phyloP scores from a whole-genome alignment of 305 asterid species.

The Fraxinus baroniana region DNA sequence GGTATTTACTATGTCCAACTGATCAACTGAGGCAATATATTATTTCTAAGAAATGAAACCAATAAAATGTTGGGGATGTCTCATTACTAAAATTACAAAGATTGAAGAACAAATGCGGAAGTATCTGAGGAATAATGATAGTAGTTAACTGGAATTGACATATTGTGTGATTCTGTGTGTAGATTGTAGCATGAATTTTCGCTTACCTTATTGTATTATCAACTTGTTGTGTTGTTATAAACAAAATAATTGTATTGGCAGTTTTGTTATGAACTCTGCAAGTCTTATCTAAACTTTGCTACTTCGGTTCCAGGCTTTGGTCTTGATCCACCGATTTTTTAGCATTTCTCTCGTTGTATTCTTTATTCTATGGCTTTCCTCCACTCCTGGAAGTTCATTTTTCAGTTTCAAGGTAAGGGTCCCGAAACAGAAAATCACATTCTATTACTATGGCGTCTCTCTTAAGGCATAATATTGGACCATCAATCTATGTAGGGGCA shows the following conservation, averaged over 20 bases:
- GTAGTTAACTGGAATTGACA: neutral
- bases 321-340: conserved; percentile 81
- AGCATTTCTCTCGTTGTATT: conserved; percentile 73
- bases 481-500: conserved; percentile 46
- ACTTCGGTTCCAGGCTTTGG: conserved; percentile 64
- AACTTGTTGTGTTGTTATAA: neutral
- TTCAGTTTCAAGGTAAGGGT: conserved; percentile 56
- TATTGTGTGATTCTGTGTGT: neutral
- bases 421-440: conserved; percentile 8
- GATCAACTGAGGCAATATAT: neutral
- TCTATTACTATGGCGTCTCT: conserved; percentile 2
- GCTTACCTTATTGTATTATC: neutral
- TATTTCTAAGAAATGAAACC: neutral
- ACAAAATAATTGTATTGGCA: neutral
- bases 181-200: neutral
- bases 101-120: neutral
- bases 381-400: conserved; percentile 68
- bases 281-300: conserved; percentile 25
- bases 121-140: neutral
- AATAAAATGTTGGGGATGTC: neutral
- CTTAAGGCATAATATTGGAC: conserved; percentile 9
- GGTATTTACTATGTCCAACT: neutral
- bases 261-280: neutral
- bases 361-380: conserved; percentile 67
- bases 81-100: neutral